Percentiles rank a stretch among this genome's conserved stretches.
These are phyloP conservation scores for Phytophthora multivora DNA, from an alignment of 352 stramenopile species.

Conservation along the genomic window DNA sequence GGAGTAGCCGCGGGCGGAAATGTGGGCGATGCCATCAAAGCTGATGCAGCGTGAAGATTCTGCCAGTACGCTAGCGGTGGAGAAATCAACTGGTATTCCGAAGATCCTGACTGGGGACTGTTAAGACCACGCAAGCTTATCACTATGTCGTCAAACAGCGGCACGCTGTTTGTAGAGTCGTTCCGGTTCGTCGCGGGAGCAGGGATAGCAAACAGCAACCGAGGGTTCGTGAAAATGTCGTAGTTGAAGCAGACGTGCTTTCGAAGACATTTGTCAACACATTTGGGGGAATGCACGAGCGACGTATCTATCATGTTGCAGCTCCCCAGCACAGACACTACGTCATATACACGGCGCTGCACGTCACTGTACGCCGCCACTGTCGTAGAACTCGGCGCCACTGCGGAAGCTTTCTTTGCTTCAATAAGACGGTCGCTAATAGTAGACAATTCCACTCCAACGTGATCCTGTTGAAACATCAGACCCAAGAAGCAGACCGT, in stretches of 20 bases:
- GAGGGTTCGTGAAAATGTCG: conserved; percentile 48
- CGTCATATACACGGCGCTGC: conserved; percentile 70
- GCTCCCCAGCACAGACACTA: conserved; percentile 61
- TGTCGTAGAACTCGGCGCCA: conserved; percentile 16
- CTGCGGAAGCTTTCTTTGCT: conserved; percentile 40
- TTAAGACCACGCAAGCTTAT: not conserved
- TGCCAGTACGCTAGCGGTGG: conserved; percentile 20
- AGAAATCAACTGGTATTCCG: conserved; percentile 9
- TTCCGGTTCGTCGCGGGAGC: conserved; percentile 2
- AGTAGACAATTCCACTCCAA: conserved; percentile 28
- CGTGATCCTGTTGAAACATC: conserved; percentile 50
- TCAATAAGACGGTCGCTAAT: conserved; percentile 56
- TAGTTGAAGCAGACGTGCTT: conserved; percentile 69
- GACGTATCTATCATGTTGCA: conserved; percentile 53
- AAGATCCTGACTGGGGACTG: conserved; percentile 1
- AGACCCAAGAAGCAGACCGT: conserved; percentile 62
- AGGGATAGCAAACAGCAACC: conserved; percentile 30
- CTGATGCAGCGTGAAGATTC: not conserved
- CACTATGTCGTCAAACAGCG: conserved; percentile 1
- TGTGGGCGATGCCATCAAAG: not conserved
- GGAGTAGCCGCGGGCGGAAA: conserved; percentile 1
- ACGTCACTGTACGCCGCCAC: conserved; percentile 42
- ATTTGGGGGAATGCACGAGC: conserved; percentile 10
- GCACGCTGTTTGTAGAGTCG: conserved; percentile 2
- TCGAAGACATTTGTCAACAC: conserved; percentile 31